A percentile compares a stretch with the other conserved stretches of the same genome.
phyloP scores from a whole-genome alignment of 805 yeast genomes.

The Ogataea nonfermentans region DNA sequence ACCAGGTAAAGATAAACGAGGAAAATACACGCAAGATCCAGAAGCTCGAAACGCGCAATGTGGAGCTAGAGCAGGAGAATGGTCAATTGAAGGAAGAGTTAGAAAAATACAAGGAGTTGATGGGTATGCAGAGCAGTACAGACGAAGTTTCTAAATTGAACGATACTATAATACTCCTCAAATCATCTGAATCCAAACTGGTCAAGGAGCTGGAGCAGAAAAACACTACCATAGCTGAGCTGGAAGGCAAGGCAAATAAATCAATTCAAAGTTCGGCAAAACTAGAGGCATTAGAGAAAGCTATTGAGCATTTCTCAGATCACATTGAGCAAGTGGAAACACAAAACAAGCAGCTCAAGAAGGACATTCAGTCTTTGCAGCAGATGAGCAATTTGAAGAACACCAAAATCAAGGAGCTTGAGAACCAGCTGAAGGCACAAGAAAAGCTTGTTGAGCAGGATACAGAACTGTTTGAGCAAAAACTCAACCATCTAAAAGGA shows the following conservation, averaged over 20 bases:
- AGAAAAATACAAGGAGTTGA: constrained; percentile 20
- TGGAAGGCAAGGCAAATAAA: constrained; percentile 13
- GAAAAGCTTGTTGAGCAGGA: constrained; percentile 48
- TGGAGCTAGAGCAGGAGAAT: constrained; percentile 41
- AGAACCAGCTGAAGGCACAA: constrained; percentile 48
- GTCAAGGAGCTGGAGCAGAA: constrained; percentile 26
- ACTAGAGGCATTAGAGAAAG: constrained; percentile 52
- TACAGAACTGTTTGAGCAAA: constrained; percentile 46
- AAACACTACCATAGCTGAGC: constrained; percentile 16
- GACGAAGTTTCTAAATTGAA: constrained; percentile 28
- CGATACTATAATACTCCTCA: constrained; percentile 20
- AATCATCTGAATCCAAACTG: constrained; percentile 20
- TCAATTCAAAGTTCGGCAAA: constrained; percentile 34
- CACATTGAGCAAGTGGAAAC: constrained; percentile 60
- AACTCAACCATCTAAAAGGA: constrained; percentile 32
- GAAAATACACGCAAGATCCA: constrained; percentile 22
- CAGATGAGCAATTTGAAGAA: constrained; percentile 57
- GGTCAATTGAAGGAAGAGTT: constrained; percentile 39
- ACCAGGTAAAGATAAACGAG: constrained; percentile 23
- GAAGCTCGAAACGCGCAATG: constrained; percentile 26
- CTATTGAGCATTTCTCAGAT: constrained; percentile 54
- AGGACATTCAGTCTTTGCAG: constrained; percentile 54
- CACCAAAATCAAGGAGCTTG: constrained; percentile 54
- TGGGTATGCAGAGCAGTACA: constrained; percentile 11
- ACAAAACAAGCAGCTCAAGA: constrained; percentile 56